These are phyloP conservation scores for Spironucleus salmonicida DNA, from an alignment of 208 protist species.

Conservation along the genomic window DNA sequence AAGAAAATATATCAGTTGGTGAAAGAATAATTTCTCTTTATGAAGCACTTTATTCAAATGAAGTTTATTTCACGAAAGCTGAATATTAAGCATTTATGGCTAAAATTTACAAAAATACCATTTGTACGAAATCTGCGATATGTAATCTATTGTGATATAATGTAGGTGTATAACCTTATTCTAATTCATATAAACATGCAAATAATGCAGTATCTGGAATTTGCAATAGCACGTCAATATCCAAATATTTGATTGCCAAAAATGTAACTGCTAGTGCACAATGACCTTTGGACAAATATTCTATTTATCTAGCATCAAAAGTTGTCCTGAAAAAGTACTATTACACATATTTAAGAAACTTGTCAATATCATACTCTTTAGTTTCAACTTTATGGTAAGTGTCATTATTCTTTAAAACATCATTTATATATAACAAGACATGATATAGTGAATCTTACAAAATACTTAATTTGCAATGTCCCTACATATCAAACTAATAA, in stretches of 20 bases:
- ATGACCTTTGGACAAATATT: not conserved
- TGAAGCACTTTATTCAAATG: too few species aligned
- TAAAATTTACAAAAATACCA: too few species aligned
- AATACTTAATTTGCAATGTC: too few species aligned
- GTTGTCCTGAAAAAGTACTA: not conserved
- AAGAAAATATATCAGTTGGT: constrained; percentile 1
- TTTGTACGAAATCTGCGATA: not conserved
- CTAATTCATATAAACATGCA: not conserved
- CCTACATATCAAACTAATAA: too few species aligned
- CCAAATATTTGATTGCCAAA: not conserved
- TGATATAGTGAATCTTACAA: too few species aligned
- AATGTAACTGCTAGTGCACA: not conserved
- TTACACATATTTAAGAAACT: not conserved
- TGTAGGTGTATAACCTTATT: not conserved
- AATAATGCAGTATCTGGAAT: not conserved
- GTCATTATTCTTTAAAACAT: too few species aligned
- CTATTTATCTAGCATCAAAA: not conserved
- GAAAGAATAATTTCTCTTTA: not conserved
- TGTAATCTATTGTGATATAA: constrained; percentile 12
- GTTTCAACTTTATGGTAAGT: too few species aligned
- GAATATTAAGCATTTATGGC: too few species aligned
- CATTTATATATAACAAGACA: too few species aligned
- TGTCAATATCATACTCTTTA: constrained; percentile 5
- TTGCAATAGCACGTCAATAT: not conserved
- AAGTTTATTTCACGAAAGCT: too few species aligned